Evolutionary conservation across 371 early-diverging fungal genomes (phyloP).

Genomic region (Haplosporangium sp.): DNA sequence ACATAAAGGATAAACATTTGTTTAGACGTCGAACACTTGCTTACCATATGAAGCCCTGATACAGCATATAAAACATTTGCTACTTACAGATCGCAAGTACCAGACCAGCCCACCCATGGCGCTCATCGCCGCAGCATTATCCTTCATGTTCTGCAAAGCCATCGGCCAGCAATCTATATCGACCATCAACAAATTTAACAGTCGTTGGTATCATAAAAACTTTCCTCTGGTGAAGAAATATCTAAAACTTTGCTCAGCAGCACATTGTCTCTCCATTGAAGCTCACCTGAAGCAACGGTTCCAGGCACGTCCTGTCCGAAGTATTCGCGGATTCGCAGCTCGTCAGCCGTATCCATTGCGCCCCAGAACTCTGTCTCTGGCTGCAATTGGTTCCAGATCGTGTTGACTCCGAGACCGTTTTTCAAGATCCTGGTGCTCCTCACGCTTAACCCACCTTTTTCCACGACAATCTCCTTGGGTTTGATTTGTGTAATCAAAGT

Average conservation of each 20-base stretch:
- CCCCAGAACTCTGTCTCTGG: conserved; percentile 92
- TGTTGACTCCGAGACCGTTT: conserved; percentile 63
- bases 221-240: not conserved
- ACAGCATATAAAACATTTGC: not conserved
- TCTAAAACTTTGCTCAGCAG: not conserved
- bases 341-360: conserved; percentile 70
- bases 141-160: conserved; percentile 52
- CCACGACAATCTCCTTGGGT: conserved; percentile 90
- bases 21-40: not conserved
- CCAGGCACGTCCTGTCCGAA: conserved; percentile 62
- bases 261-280: too few relatives aligned
- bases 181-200: conserved; percentile 13
- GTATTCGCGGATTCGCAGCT: conserved; percentile 74
- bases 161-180: conserved; percentile 83
- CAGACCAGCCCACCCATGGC: conserved; percentile 84
- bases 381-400: conserved; percentile 76
- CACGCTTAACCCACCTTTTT: conserved; percentile 77
- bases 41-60: not conserved
- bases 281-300: conserved; percentile 20
- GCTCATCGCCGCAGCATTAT: conserved; percentile 65
- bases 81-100: conserved; percentile 76
- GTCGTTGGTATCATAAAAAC: not conserved
- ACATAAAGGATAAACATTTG: too few relatives aligned
- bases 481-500: conserved; percentile 93
- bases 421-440: conserved; percentile 80